Base-by-base conservation (phyloP, 164 flowering plant genomes). In the Vitis cinerea region DNA sequence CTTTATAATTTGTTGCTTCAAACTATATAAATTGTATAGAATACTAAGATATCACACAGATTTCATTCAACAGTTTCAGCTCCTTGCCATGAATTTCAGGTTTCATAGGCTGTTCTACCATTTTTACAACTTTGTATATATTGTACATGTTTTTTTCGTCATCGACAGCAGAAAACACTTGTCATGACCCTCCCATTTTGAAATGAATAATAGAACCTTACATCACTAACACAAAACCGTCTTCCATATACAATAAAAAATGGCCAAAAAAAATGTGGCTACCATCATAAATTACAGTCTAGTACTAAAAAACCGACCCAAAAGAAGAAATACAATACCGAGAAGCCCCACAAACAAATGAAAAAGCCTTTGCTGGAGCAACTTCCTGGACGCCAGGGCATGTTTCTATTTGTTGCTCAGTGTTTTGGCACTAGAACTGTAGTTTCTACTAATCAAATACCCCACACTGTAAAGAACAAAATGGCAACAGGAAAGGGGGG, bases 361-460 rank as follows among this genome's bases (percentile, higher is more conserved):
- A 48, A 67, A 0, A 52, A n/a, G 13, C 52, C 60, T 17, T 19
- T 10, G 50, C 50, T 37, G 10, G 10, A 50, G 27, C 16, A 51
- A 64, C 67, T 19, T 19, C 13, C 30, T 29, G 1, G 8, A n/a
- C 50, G 50, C 61, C 8, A 19, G 12, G 13, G 52, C 65, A 62
- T 62, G 13, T 62, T n/a, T 17, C 29, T 47, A 37, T 44, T n/a
- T 14, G 65, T 62, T 62, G 60, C 69, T 17, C 30, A 12, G 58
- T 53, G 27, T 23, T 23, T 23, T 23, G 27, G 27, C 27, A 23
- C 27, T 23, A 23, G 55, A 56, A 57, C 64, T 68, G 48, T 44
- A 66, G 30, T 19, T 19, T 61, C 44, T 37, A 37, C 67, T 30
- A 66, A 66, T 65, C 59, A 61, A 75, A 71, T 61, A 66, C 56